phyloP scores from a whole-genome alignment of 352 stramenopile species.

The Pythium diclinum region DNA sequence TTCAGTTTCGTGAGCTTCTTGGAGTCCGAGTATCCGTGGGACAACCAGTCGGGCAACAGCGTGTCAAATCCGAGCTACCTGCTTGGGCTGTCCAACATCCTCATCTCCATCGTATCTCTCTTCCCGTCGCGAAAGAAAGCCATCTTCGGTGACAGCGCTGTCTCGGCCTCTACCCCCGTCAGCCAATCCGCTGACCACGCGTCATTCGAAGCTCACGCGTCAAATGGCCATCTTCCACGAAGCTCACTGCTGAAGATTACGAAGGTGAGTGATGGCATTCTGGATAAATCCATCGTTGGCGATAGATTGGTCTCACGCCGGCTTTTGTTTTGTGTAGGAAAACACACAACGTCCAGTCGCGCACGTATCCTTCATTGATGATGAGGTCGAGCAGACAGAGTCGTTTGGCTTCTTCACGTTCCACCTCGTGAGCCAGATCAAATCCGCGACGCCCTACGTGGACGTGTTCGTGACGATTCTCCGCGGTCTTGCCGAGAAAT shows the following conservation, averaged over 20 bases:
- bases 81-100: constrained; percentile 64
- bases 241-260: constrained; percentile 14
- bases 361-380: constrained; percentile 49
- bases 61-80: constrained; percentile 31
- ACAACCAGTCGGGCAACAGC: background rate
- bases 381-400: constrained; percentile 44
- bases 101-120: constrained; percentile 53
- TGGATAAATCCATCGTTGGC: background rate
- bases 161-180: background rate
- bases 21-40: constrained; percentile 53
- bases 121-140: constrained; percentile 44
- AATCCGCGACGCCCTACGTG: constrained; percentile 33
- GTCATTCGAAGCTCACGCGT: constrained; percentile 6
- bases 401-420: constrained; percentile 54
- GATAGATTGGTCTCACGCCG: background rate
- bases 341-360: constrained; percentile 23
- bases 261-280: constrained; percentile 23
- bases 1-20: constrained; percentile 74
- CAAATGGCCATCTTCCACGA: constrained; percentile 3
- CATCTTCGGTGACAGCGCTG: constrained; percentile 38
- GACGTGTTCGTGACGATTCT: constrained; percentile 57
- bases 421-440: constrained; percentile 47
- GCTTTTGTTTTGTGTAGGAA: background rate
- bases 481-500: constrained; percentile 49
- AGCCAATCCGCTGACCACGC: background rate